Evolutionary conservation across 2,329 filamentous ascomycete species (phyloP), one percentile per base, ranked within the genome.

Genomic region (Alternaria tenuissima): DNA sequence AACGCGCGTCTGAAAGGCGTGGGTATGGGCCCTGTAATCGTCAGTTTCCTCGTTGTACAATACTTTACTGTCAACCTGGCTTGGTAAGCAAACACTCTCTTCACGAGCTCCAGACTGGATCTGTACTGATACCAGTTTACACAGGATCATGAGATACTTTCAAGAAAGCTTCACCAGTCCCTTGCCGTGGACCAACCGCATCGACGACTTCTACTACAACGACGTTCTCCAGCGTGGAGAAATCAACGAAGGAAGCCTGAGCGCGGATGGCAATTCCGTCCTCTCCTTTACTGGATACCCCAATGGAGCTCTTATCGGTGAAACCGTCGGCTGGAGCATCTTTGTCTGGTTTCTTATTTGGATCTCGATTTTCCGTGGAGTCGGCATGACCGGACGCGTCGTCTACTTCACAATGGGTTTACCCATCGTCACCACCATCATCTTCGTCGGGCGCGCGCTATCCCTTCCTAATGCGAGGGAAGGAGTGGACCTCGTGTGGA

Each of bases 361-460:
- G 84, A 65, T 88, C 41, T 86, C 83, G 64, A 87, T 88, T 65
- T 86, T 87, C 73, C 83, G 85, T 36, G 84, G 87, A 7, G 85
- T 88, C 20, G 84, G 85, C 0, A 71, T 86, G 60, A 87, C 86
- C 2, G 86, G 86, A 2, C 81, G 85, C 6, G 86, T 87, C 9
- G 85, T 87, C 5, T 88, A 87, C 75, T 86, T 86, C 72, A 87
- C 85, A n/a, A 87, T 88, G 85, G 85, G 85, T 1, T 70, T 88
- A 5, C 86, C 86, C 0, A 86, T 88, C 51, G 76, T 86, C 59
- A 84, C 85, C 14, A 87, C 84, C 3, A 80, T 88, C 61, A 82
- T 87, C 55, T 79, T 88, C 26, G 81, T 88, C 47, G 86, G 84
- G 18, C 82, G 86, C 2, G 80, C 83, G 0, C 71, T 83, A 1